phyloP scores from a whole-genome alignment of 257 asterid species.

The Ilex asprella region DNA sequence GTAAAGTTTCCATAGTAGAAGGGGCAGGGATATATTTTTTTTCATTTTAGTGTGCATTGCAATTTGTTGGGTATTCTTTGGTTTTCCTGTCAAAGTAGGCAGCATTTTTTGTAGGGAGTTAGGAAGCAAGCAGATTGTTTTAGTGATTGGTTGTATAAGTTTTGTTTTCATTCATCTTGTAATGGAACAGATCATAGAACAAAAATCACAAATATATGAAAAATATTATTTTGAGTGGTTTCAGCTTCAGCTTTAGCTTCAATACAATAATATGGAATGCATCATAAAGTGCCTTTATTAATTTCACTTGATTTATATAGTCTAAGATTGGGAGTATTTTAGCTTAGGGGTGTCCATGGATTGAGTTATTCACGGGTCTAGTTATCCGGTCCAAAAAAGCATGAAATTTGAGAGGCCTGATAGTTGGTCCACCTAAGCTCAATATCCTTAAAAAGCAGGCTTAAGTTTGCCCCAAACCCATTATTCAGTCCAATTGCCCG shows the following conservation, averaged over 20 bases:
- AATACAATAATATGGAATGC: no score
- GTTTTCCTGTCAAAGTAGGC: conserved; percentile 13
- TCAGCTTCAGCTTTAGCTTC: not conserved
- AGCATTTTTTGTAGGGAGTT: conserved; percentile 32
- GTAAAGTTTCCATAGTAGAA: conserved; percentile 9
- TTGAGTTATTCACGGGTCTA: not conserved
- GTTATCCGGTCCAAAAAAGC: no score
- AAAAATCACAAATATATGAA: not conserved
- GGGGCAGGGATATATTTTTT: conserved; percentile 6
- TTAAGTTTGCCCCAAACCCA: no score
- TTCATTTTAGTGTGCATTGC: not conserved
- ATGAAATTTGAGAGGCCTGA: no score
- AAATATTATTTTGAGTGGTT: not conserved
- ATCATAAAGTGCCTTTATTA: not conserved
- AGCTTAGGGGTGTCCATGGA: not conserved
- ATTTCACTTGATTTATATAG: not conserved
- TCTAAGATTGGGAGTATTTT: not conserved
- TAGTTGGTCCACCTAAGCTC: no score
- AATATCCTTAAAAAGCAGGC: no score
- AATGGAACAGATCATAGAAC: not conserved
- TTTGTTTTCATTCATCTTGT: not conserved
- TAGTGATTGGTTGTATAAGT: conserved; percentile 14
- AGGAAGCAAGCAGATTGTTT: conserved; percentile 7
- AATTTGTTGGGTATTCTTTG: not conserved
- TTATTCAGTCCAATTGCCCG: no score